Evolutionary conservation across 1,284 basidiomycete genomes (phyloP), one percentile per base, ranked within the genome.

Genomic region (Agroathelia rolfsii): DNA sequence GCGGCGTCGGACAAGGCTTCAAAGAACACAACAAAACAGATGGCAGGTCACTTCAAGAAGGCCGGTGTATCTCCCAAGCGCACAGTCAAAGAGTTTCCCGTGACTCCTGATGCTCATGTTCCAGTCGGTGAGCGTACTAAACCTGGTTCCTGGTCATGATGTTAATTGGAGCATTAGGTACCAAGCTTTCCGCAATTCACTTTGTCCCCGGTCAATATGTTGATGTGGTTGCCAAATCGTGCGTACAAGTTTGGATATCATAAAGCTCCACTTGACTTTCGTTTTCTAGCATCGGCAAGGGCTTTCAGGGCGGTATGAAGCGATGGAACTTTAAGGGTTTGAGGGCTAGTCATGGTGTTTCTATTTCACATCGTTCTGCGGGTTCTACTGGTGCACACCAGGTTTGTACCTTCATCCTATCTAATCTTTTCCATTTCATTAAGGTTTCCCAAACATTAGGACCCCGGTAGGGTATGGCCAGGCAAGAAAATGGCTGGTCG

Each of bases 401-500:
- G 68, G 90, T 89, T 44, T 39, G 64, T 55, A 14, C 16, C 30
- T 21, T 32, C 14, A 37, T 29, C 35, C 31, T 37, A 24, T 29
- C n/a, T 36, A 18, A 32, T 13, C 22, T 8, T 24, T 25, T 13
- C 26, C 13, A 9, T 23, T 3, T 13, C 34, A n/a, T 46, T 17
- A 45, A 44, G 28, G 33, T 41, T 39, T 32, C 35, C 22, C 36
- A 36, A 14, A 18, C 41, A 9, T n/a, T 46, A 93, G 87, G 89
- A 95, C 51, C 93, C 93, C 22, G 93, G 92, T 33, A 77, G 92
- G 52, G 72, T 96, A 10, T 89, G 87, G 65, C 93, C 93, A 11
- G 94, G 94, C 25, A 96, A 93, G 63, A 97, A 96, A 66, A 98
- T 97, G 94, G 80, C 94, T 6, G 95, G 94, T 28, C 80, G 83